phyloP scores from a whole-genome alignment of 768 basidiomycete species.

The Scleroderma citrinum region DNA sequence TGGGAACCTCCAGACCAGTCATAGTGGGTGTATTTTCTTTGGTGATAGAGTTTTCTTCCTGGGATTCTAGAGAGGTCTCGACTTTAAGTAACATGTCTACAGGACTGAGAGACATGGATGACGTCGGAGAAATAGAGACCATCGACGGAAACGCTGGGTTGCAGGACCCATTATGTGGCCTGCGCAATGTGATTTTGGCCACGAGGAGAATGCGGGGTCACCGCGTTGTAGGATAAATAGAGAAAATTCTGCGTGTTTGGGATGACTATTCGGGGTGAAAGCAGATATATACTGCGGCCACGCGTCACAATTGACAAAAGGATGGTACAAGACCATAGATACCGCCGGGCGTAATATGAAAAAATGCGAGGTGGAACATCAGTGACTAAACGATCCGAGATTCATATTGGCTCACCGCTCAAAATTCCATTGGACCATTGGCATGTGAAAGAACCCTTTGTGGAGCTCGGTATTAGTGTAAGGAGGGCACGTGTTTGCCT shows the following conservation, averaged over 20 bases:
- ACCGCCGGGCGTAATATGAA: constrained; percentile 16
- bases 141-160: constrained; percentile 18
- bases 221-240: constrained; percentile 27
- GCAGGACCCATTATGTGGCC: constrained; percentile 18
- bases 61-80: constrained; percentile 17
- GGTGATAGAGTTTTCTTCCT: constrained; percentile 8
- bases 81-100: constrained; percentile 30
- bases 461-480: constrained; percentile 31
- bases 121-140: constrained; percentile 23
- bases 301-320: constrained; percentile 18
- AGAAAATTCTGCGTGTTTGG: constrained; percentile 14
- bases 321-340: constrained; percentile 10
- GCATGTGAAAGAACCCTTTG: constrained; percentile 17
- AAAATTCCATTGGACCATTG: constrained; percentile 20
- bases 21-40: constrained; percentile 16
- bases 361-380: constrained; percentile 16
- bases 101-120: constrained; percentile 27
- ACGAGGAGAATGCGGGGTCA: constrained; percentile 24
- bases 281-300: constrained; percentile 30
- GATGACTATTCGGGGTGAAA: constrained; percentile 25
- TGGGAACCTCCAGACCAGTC: constrained; percentile 21
- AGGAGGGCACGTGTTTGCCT: constrained; percentile 27
- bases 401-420: constrained; percentile 24
- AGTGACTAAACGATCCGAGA: constrained; percentile 7
- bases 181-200: constrained; percentile 18